Conservation (phyloP, 2,329 filamentous ascomycete genomes). For the Claviceps maximensis region DNA sequence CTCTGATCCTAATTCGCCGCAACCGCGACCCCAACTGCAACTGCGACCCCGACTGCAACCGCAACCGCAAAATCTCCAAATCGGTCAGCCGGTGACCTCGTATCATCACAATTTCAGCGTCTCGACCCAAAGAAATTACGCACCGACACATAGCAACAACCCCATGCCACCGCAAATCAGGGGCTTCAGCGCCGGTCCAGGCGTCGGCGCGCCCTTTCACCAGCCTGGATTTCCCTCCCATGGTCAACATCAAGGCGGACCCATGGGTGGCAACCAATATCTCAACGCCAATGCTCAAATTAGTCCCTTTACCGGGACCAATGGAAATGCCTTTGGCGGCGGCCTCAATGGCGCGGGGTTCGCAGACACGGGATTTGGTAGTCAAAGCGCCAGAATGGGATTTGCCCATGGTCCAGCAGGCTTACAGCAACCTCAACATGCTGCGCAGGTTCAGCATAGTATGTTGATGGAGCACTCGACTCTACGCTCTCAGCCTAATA, state of each 20-base stretch:
- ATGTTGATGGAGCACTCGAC: constrained; percentile 29
- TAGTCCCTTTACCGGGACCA: constrained; percentile 49
- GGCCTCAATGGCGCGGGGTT: constrained; percentile 46
- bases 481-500: constrained; percentile 43
- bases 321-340: constrained; percentile 42
- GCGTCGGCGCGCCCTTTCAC: constrained; percentile 27
- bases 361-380: constrained; percentile 60
- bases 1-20: background rate
- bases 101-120: background rate
- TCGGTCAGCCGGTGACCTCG: background rate
- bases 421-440: constrained; percentile 46
- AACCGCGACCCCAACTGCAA: background rate
- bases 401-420: constrained; percentile 58
- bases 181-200: constrained; percentile 24
- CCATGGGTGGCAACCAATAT: constrained; percentile 57
- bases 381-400: constrained; percentile 76
- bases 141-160: background rate
- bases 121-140: background rate
- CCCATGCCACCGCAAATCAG: constrained; percentile 26
- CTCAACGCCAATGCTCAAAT: constrained; percentile 54
- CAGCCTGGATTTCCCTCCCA: constrained; percentile 39
- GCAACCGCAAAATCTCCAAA: background rate
- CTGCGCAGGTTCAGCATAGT: constrained; percentile 27
- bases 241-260: constrained; percentile 35
- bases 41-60: background rate